phyloP scores from a whole-genome alignment of 345 rosid genomes.

The Aquilaria yunnanensis region DNA sequence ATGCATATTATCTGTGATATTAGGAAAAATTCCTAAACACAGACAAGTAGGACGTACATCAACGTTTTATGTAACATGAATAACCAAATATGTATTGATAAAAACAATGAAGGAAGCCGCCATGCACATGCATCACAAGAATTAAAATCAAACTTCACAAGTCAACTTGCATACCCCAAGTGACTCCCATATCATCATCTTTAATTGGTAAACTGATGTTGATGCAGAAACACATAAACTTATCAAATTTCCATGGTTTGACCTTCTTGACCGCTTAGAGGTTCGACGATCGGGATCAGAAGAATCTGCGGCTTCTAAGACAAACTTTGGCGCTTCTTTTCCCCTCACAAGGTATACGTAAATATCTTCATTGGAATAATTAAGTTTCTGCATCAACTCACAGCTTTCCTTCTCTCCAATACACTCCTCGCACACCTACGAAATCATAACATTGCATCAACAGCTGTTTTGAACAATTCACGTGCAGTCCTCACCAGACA shows the following conservation, averaged over 20 bases:
- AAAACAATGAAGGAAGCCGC: not conserved
- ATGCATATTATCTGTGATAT: too few relatives aligned
- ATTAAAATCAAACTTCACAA: conserved; percentile 9
- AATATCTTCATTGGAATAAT: conserved; percentile 69
- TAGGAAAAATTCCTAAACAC: too few relatives aligned
- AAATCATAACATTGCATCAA: conserved; percentile 11
- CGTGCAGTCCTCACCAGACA: too few relatives aligned
- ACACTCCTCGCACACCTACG: conserved; percentile 82
- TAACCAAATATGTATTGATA: not conserved
- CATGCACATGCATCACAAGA: not conserved
- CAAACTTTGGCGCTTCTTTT: conserved; percentile 89
- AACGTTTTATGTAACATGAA: too few relatives aligned
- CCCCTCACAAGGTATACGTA: conserved; percentile 70
- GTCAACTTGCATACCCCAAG: conserved; percentile 69
- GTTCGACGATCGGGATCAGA: conserved; percentile 72
- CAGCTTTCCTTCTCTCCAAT: conserved; percentile 94
- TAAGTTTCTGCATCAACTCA: conserved; percentile 82
- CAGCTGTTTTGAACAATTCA: not conserved
- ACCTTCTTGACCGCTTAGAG: conserved; percentile 83
- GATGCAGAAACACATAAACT: conserved; percentile 86
- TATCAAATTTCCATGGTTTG: conserved; percentile 62
- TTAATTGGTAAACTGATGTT: conserved; percentile 80
- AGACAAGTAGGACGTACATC: too few relatives aligned
- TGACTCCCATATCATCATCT: conserved; percentile 99
- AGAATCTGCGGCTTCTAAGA: conserved; percentile 72